Percentiles rank a stretch among this genome's conserved stretches.
These are phyloP conservation scores for Pythium oligandrum DNA, from an alignment of 352 stramenopile genomes.

Conservation along the genomic window DNA sequence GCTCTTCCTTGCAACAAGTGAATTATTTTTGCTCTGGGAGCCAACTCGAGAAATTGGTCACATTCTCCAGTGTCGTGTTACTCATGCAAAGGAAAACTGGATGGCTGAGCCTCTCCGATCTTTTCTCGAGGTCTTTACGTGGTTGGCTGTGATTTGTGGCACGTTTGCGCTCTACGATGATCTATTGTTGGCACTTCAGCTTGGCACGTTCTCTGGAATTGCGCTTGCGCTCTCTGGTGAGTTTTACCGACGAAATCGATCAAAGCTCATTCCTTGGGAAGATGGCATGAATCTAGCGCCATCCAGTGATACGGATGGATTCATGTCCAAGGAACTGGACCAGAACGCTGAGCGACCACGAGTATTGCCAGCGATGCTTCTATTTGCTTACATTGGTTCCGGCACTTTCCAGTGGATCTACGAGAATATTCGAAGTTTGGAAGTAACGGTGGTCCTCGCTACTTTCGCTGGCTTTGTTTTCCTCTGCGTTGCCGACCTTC, in stretches of 20 bases:
- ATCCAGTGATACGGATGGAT: conserved; percentile 3
- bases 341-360: conserved; percentile 19
- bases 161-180: conserved; percentile 84
- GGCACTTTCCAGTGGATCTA: conserved; percentile 88
- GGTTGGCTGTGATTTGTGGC: conserved; percentile 71
- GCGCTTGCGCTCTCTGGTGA: conserved; percentile 74
- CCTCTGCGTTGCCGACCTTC: conserved; percentile 69
- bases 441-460: conserved; percentile 73
- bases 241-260: conserved; percentile 63
- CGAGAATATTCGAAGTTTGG: conserved; percentile 80
- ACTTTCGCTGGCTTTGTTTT: conserved; percentile 82
- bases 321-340: conserved; percentile 4
- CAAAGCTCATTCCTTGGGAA: conserved; percentile 48
- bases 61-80: conserved; percentile 74
- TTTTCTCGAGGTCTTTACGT: conserved; percentile 81
- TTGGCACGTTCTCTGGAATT: conserved; percentile 81
- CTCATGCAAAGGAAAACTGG: conserved; percentile 77
- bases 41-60: conserved; percentile 65
- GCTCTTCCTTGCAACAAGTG: conserved; percentile 74
- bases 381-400: conserved; percentile 84
- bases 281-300: conserved; percentile 3
- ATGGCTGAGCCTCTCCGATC: conserved; percentile 65
- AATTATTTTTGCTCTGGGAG: conserved; percentile 80
- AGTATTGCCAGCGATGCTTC: conserved; percentile 45
- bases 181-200: conserved; percentile 66